A percentile compares a stretch with the other conserved stretches of the same genome.
Conservation (phyloP, 805 yeast species). For the Wickerhamiella siamensis region DNA sequence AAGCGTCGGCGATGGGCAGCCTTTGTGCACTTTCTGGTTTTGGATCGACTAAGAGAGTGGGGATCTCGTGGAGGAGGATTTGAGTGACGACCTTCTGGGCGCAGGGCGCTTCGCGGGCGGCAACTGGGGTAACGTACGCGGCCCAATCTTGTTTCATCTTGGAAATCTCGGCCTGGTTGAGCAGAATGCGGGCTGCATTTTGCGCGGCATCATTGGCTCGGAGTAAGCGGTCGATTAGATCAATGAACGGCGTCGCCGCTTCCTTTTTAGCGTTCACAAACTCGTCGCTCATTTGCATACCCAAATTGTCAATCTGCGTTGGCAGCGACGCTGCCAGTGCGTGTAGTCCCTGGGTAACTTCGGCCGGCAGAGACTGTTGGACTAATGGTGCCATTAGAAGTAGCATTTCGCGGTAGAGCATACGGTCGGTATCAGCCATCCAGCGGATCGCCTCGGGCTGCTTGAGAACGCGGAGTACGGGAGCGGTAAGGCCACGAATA, state of each 20-base stretch:
- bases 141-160: slow-evolving; percentile 49
- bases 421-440: slow-evolving; percentile 53
- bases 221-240: slow-evolving; percentile 39
- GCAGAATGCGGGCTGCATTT: slow-evolving; percentile 34
- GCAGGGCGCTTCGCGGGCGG: slow-evolving; percentile 40
- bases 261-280: slow-evolving; percentile 39
- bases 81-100: slow-evolving; percentile 16
- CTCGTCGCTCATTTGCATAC: slow-evolving; percentile 32
- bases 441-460: slow-evolving; percentile 39
- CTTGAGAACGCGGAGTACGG: slow-evolving; percentile 44
- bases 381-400: slow-evolving; percentile 49
- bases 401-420: slow-evolving; percentile 42
- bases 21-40: neutral
- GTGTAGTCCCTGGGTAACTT: slow-evolving; percentile 40
- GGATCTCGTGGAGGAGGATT: slow-evolving; percentile 21
- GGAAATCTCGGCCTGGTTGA: slow-evolving; percentile 30
- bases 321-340: slow-evolving; percentile 38
- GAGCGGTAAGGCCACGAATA: slow-evolving; percentile 43
- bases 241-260: slow-evolving; percentile 40
- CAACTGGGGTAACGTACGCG: slow-evolving; percentile 35
- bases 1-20: slow-evolving; percentile 2
- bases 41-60: slow-evolving; percentile 13
- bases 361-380: slow-evolving; percentile 41
- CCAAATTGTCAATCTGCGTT: slow-evolving; percentile 22
- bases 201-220: slow-evolving; percentile 40